Evolutionary conservation across 1,284 basidiomycete genomes (phyloP), one percentile per base, ranked within the genome.

Genomic region (Boletus semigastroideus): DNA sequence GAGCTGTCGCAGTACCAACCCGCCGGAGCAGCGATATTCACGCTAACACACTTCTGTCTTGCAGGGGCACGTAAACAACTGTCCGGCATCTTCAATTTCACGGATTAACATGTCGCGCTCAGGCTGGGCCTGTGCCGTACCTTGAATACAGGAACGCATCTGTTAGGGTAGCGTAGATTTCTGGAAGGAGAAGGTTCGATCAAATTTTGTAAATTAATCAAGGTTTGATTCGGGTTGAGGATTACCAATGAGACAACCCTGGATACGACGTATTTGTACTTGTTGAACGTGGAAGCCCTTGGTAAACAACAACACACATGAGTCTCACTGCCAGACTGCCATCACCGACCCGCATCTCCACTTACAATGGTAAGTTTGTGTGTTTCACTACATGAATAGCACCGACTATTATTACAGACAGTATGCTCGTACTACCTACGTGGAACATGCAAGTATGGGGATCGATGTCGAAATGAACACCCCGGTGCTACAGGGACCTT

Each of bases 401-500:
- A 10, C 31, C 66, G 16, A 63, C 40, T 3, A 11, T 53, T 42
- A 27, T 41, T 11, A 41, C 39, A 71, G 66, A 1, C 55, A 4
- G 72, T 81, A 4, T 92, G 90, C 61, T 72, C 76, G 52, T 90
- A 74, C 66, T 90, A 78, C 62, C 66, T 87, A 45, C 80, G 82
- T 22, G 89, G 88, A 2, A 63, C 73, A 47, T 91, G 89, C 72
- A 79, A 74, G 60, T 92, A 86, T 59, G 90, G 90, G 3, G 69
- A 75, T 48, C 71, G 66, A 42, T 92, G 89, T 66, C 78, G 80
- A 58, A 83, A 87, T 60, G 85, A 89, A 55, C 88, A 90, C 62
- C 79, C 82, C 16, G 66, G 60, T 38, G 63, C 72, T 36, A 64
- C 57, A 63, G 68, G 52, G 28, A 62, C 59, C 13, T 77, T 76